phyloP scores from a whole-genome alignment of 2,329 filamentous ascomycete species.

The Cytospora leucostoma region DNA sequence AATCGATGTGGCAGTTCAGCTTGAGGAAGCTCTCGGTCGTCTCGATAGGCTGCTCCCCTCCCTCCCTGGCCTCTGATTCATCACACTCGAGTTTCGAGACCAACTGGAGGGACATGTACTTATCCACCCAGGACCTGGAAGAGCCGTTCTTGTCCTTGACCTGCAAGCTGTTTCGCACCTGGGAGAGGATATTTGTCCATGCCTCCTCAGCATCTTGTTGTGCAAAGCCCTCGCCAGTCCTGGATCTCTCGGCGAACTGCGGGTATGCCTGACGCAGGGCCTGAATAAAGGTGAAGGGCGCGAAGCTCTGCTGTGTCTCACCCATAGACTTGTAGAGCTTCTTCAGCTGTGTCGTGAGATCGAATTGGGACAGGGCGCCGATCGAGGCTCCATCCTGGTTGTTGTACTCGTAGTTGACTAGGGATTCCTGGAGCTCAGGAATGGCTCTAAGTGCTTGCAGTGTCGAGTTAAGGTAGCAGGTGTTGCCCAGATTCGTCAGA shows the following conservation, averaged over 20 bases:
- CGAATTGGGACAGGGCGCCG: constrained; percentile 53
- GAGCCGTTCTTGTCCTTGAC: constrained; percentile 55
- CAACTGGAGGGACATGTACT: constrained; percentile 84
- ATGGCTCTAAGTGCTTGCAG: constrained; percentile 88
- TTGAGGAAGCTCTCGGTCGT: constrained; percentile 81
- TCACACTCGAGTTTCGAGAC: constrained; percentile 80
- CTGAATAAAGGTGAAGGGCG: constrained; percentile 79
- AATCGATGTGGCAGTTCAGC: constrained; percentile 93
- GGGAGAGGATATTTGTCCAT: constrained; percentile 91
- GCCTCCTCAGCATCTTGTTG: constrained; percentile 99
- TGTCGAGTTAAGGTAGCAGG: constrained; percentile 97
- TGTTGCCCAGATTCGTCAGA: constrained; percentile 91
- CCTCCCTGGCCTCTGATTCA: constrained; percentile 73
- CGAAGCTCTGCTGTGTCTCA: constrained; percentile 83
- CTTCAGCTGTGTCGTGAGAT: constrained; percentile 76
- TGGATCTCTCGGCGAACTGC: constrained; percentile 89
- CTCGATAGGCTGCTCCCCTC: constrained; percentile 68
- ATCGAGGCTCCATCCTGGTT: constrained; percentile 30
- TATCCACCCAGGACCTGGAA: constrained; percentile 77
- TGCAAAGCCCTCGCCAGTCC: constrained; percentile 81
- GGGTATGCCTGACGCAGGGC: constrained; percentile 79
- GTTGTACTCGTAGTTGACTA: constrained; percentile 64
- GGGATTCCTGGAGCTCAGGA: constrained; percentile 83
- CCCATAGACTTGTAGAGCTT: constrained; percentile 88
- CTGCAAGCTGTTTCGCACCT: constrained; percentile 76